Percentiles rank a stretch among this genome's conserved stretches.
These are phyloP conservation scores for Paradendryphiella salina DNA, from an alignment of 2,329 filamentous ascomycete genomes.

Conservation along the genomic window DNA sequence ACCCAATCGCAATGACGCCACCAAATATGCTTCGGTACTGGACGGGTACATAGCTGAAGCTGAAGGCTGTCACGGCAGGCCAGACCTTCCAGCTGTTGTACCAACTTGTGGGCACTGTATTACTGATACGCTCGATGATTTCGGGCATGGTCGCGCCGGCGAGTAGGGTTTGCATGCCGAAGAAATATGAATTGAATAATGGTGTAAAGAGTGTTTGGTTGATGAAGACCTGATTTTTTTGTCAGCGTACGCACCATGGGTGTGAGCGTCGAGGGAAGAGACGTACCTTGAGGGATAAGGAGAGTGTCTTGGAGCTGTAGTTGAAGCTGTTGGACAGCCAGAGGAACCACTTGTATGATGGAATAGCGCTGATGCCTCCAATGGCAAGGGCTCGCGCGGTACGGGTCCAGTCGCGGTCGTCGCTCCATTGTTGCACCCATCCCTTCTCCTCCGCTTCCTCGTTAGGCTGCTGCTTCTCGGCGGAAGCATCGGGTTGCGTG, in stretches of 20 bases:
- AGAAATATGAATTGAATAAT: constrained; percentile 57
- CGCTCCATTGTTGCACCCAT: constrained; percentile 49
- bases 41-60: constrained; percentile 78
- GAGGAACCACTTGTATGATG: constrained; percentile 80
- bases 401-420: constrained; percentile 54
- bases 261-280: neutral
- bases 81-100: constrained; percentile 83
- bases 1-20: constrained; percentile 75
- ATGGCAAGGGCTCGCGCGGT: constrained; percentile 75
- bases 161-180: constrained; percentile 55
- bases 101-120: constrained; percentile 76
- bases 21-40: constrained; percentile 81
- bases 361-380: constrained; percentile 72
- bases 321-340: constrained; percentile 84
- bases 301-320: constrained; percentile 71
- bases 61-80: constrained; percentile 85
- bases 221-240: constrained; percentile 60
- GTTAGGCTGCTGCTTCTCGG: neutral
- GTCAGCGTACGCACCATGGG: neutral
- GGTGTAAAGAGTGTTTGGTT: constrained; percentile 84
- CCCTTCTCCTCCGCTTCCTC: constrained; percentile 30
- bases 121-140: constrained; percentile 69
- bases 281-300: constrained; percentile 67
- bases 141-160: constrained; percentile 65
- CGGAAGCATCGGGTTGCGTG: constrained; percentile 8